Evolutionary conservation across 208 protist genomes (phyloP), one percentile per base, ranked within the genome.

Genomic region (Angomonas deanei): DNA sequence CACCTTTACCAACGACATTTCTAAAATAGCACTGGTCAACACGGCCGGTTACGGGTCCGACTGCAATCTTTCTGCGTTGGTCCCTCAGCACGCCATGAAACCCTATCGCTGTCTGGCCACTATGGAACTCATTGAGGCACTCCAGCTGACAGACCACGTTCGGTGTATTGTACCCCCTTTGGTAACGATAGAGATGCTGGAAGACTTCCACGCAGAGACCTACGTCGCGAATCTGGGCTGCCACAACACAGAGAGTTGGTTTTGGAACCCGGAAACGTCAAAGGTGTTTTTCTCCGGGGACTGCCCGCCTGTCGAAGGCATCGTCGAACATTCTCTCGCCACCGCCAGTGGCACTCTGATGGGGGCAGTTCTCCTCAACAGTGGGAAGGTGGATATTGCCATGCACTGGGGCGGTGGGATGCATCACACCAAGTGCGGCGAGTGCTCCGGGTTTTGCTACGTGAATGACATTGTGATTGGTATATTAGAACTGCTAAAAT

Each of bases 381-480:
- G 76, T 64, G 81, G 84, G 3, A 73, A 72, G 32, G 89, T 69
- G 26, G 82, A 93, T 58, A 80, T 77, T 56, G 97, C 97, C 11
- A 97, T 99, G 66, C 99, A 99, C 86, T 99, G 98, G 98, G 91
- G 97, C 34, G 99, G 99, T 34, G 99, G 99, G 21, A 89, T 98
- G 70, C 98, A 99, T 74, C 98, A 99, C 78, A 91, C 97, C 24
- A 98, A 99, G 71, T 98, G 97, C 49, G 81, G 79, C 49, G 96
- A 99, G 83, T 97, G 97, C 50, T 94, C 85, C 38, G 99, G 99
- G 11, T 99, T 99, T 80, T 99, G 99, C 89, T 99, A 99, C 74
- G 88, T 99, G 6, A 99, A 99, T 73, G 99, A 99, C 83, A 99
- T 99, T 68, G 99, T 99, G 2, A 78, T 99, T 24, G 97, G 80